Conservation (phyloP, 495 filamentous ascomycete species). For the Aspergillus avenaceus region DNA sequence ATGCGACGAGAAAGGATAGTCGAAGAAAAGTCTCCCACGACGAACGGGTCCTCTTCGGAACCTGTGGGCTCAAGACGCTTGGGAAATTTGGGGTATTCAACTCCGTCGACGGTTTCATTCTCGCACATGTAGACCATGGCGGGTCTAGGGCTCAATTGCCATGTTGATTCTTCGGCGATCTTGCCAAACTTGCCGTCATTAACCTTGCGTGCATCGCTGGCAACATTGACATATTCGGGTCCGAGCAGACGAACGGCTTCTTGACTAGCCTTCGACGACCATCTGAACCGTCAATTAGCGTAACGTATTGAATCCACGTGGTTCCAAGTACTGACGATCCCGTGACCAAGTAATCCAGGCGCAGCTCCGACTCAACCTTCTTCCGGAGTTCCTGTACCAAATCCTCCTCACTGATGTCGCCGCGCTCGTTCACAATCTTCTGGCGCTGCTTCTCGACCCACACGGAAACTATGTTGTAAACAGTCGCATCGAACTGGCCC, state of each 20-base stretch:
- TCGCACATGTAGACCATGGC: conserved; percentile 88
- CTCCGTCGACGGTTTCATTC: conserved; percentile 81
- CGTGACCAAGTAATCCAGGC: conserved; percentile 86
- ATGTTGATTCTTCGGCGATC: conserved; percentile 71
- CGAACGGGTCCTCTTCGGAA: conserved; percentile 56
- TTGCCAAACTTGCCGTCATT: conserved; percentile 84
- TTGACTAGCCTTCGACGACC: conserved; percentile 88
- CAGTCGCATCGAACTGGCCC: conserved; percentile 75
- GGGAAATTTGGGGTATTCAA: conserved; percentile 85
- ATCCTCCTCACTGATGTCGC: conserved; percentile 40
- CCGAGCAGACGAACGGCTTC: conserved; percentile 77
- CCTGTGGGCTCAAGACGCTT: conserved; percentile 48
- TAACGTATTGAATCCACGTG: not conserved
- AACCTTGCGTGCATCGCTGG: conserved; percentile 60
- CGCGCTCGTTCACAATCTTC: conserved; percentile 31
- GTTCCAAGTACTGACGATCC: conserved; percentile 45
- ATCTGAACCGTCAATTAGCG: conserved; percentile 32
- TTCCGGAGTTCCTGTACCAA: conserved; percentile 57
- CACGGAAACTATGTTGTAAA: conserved; percentile 73
- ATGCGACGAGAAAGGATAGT: conserved; percentile 59
- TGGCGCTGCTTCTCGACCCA: conserved; percentile 63
- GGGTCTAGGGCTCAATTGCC: conserved; percentile 68
- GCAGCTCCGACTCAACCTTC: conserved; percentile 61
- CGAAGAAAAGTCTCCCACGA: conserved; percentile 83
- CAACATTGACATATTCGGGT: conserved; percentile 74